Base-by-base conservation (phyloP, 192 early-diverging fungal species). In the Coemansia furcata region DNA sequence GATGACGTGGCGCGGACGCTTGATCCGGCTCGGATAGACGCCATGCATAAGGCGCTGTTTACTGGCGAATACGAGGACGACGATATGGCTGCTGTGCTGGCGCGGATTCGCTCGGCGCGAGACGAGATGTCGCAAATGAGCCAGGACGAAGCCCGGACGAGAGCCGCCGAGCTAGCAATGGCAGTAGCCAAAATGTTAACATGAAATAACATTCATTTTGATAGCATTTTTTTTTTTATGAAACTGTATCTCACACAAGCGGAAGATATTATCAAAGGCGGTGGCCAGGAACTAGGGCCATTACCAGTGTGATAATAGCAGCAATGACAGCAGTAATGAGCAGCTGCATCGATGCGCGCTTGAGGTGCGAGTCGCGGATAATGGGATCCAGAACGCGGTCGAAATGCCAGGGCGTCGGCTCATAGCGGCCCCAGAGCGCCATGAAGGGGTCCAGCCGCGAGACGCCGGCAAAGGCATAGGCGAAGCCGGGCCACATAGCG, bases 221-320 rank as follows among this genome's bases (percentile, higher is more conserved):
- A 60, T 19, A 52, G 32, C 33, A 30, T 38, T 32, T 60, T 52
- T 44, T 38, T 14, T 30, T 32, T 57, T 17, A 21, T n/a, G 9
- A 55, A 26, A 30, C 10, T 0, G 23, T 26, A 26, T 26, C 1
- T 26, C 23, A 26, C 23, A n/a, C n/a, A n/a, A 29, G 30, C 21
- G 6, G 26, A 62, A 47, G 36, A 59, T 6, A 52, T 36, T 33
- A 54, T 50, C 71, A 83, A 38, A 83, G 66, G 36, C 61, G 76
- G 67, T 83, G 62, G 40, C 81, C 81, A 9, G 81, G 81, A 32
- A 83, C 76, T 19, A 78, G 40, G 62, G 74, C 78, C 66, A 83
- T 44, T 14, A 78, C 68, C 55, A 83, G 42, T 5, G 81, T 63
- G 5, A 83, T 72, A 10, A 78, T 44, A 6, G 72, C 67, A 6